A percentile compares a stretch with the other conserved stretches of the same genome.
phyloP scores from a whole-genome alignment of 78 protist species.

The Corallochytrium limacisporum region DNA sequence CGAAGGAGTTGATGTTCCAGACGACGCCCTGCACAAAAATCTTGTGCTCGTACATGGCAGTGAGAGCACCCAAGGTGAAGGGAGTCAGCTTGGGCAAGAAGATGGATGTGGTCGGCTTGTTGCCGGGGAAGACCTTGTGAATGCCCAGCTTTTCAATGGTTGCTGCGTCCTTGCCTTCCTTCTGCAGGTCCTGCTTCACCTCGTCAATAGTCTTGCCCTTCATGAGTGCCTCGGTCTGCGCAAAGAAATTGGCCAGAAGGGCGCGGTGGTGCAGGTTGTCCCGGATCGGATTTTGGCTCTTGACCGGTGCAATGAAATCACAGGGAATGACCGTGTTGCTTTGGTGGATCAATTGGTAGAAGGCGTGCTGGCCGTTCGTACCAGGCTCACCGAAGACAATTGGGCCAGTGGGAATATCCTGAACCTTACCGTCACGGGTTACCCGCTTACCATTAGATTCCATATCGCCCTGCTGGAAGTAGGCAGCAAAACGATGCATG shows the following conservation, averaged over 20 bases:
- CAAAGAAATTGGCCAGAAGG: slow-evolving; percentile 80
- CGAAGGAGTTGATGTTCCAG: slow-evolving; percentile 89
- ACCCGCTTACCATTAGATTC: slow-evolving; percentile 65
- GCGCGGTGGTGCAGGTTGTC: slow-evolving; percentile 67
- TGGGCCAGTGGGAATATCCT: slow-evolving; percentile 66
- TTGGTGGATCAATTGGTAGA: slow-evolving; percentile 79
- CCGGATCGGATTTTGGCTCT: slow-evolving; percentile 43
- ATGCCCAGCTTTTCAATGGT: slow-evolving; percentile 23
- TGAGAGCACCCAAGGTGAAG: slow-evolving; percentile 54
- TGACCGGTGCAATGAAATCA: slow-evolving; percentile 70
- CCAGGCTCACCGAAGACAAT: slow-evolving; percentile 96
- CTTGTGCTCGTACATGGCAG: slow-evolving; percentile 84
- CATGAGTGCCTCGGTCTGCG: slow-evolving; percentile 91
- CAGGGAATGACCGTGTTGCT: slow-evolving; percentile 78
- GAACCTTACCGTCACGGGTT: slow-evolving; percentile 29
- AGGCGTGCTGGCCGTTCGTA: slow-evolving; percentile 94
- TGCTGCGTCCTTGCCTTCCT: background rate
- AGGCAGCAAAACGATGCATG: slow-evolving; percentile 85
- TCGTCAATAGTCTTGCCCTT: slow-evolving; percentile 62
- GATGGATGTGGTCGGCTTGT: slow-evolving; percentile 73
- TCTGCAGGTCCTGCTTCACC: slow-evolving; percentile 42
- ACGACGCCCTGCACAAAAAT: slow-evolving; percentile 80
- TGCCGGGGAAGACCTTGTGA: slow-evolving; percentile 79
- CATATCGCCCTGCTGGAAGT: slow-evolving; percentile 84
- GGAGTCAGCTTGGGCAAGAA: slow-evolving; percentile 65